Evolutionary conservation across 805 yeast genomes (phyloP).

Genomic region (Kregervanrija delftensis): DNA sequence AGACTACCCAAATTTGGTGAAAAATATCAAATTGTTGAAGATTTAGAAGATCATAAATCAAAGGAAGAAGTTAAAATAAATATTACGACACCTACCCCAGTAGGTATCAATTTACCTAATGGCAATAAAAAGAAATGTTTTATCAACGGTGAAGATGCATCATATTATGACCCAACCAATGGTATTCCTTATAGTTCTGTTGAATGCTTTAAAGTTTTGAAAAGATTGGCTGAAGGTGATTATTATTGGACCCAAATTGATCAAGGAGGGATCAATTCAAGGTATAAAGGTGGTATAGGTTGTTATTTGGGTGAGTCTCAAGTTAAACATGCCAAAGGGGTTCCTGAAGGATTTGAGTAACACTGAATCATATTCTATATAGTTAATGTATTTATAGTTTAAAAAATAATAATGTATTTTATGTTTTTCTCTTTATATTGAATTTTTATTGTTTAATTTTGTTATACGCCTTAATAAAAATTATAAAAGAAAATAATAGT

Average conservation of each 20-base stretch:
- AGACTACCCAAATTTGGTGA: constrained; percentile 62
- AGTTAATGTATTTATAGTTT: too few species aligned
- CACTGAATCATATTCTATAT: neutral
- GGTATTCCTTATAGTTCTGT: constrained; percentile 84
- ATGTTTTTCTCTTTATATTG: too few species aligned
- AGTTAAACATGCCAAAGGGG: constrained; percentile 68
- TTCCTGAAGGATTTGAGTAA: constrained; percentile 71
- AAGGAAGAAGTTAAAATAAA: constrained; percentile 40
- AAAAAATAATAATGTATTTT: too few species aligned
- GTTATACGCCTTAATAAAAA: neutral
- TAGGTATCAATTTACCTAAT: constrained; percentile 65
- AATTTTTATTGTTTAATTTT: too few species aligned
- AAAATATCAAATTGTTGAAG: constrained; percentile 33
- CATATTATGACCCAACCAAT: constrained; percentile 80
- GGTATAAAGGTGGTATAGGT: constrained; percentile 29
- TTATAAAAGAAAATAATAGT: neutral
- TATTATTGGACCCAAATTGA: constrained; percentile 45
- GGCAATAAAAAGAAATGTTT: constrained; percentile 63
- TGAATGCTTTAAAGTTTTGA: constrained; percentile 63
- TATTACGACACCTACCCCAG: constrained; percentile 64
- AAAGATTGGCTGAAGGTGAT: constrained; percentile 50
- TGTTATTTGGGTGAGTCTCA: constrained; percentile 35
- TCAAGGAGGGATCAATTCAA: constrained; percentile 35
- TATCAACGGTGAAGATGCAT: constrained; percentile 72
- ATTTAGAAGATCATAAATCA: constrained; percentile 36